Percentiles rank a stretch among this genome's conserved stretches.
phyloP scores from a whole-genome alignment of 306 rosid species.

The Quercus wislizeni region DNA sequence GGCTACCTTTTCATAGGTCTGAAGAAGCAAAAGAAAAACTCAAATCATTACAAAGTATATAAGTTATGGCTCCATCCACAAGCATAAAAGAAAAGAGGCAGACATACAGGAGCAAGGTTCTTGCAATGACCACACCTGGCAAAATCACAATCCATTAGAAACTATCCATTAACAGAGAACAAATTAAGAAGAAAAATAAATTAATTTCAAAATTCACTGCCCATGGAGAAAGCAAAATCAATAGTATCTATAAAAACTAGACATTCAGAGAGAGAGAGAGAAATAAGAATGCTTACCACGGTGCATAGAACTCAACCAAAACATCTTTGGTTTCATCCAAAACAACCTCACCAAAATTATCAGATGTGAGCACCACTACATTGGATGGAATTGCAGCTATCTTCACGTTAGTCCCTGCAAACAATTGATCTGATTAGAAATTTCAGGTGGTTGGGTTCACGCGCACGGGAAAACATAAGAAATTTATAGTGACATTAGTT shows the following conservation, averaged over 20 bases:
- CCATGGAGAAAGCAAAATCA: background rate
- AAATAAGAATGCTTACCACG: slow-evolving; percentile 56
- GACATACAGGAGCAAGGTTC: slow-evolving; percentile 93
- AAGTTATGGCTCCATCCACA: slow-evolving; percentile 1
- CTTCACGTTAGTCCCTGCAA: slow-evolving; percentile 87
- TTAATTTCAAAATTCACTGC: background rate
- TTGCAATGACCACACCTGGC: slow-evolving; percentile 97
- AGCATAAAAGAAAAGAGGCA: slow-evolving; percentile 10
- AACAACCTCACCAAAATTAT: slow-evolving; percentile 72
- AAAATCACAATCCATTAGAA: slow-evolving; percentile 26
- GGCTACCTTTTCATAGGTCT: slow-evolving; percentile 88
- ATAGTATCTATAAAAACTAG: background rate
- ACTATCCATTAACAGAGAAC: slow-evolving; percentile 5
- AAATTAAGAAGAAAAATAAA: background rate
- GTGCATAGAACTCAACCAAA: slow-evolving; percentile 97
- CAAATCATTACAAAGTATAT: slow-evolving; percentile 4
- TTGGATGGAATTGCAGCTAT: slow-evolving; percentile 66
- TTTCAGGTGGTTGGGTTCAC: background rate
- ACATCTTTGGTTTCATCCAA: slow-evolving; percentile 81
- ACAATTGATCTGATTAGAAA: slow-evolving; percentile 20
- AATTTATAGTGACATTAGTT: background rate
- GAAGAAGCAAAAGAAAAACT: slow-evolving; percentile 19
- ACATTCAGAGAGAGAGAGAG: slow-evolving; percentile 7
- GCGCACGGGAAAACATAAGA: slow-evolving; percentile 3
- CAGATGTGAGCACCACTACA: slow-evolving; percentile 65